Base-by-base conservation (phyloP, 140 eudicot species). In the Oenanthe javanica region DNA sequence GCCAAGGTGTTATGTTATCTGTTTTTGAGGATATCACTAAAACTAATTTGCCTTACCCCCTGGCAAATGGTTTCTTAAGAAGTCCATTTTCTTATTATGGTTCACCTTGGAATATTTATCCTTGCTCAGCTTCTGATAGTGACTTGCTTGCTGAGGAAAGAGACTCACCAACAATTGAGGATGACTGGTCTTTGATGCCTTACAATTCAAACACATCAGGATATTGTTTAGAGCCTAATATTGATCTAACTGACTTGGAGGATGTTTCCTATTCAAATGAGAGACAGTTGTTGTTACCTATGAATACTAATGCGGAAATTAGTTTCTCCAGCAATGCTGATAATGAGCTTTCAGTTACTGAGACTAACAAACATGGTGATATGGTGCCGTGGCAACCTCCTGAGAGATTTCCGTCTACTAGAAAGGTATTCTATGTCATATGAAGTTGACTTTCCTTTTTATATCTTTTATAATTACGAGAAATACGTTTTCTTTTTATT, bases 321-420 rank as follows among this genome's bases (percentile, higher is more conserved):
- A 42, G 78, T 48, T 61, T 82, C 54, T 82, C 81, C 36, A 25
- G 66, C 63, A 13, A 54, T 79, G 51, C 21, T 71, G 80, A 21
- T 61, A 85, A 72, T 1, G 78, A 87, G 59, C 21, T 48, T 59
- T 86, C 72, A 66, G 55, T 80, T 16, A 76, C 88, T 64, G 86
- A 80, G 77, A 52, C 61, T 57, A 76, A 57, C 46, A 76, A 48
- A 72, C 51, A 75, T 9, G 40, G 79, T 78, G 69, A 31, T 40
- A 21, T 48, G 43, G 84, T 79, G 79, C 51, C 3, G 46, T 83
- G 67, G 14, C 88, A 79, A 38, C 82, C 78, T 81, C 91, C 96
- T 77, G 92, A 88, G 84, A 90, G 97, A 84, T 86, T 92, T 57
- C 90, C 89, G 76, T 86, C 87, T n/a, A 83, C 90, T 18, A 85